These are phyloP conservation scores for Leishmania amazonensis DNA, from an alignment of 208 protist species.

Conservation along the genomic window DNA sequence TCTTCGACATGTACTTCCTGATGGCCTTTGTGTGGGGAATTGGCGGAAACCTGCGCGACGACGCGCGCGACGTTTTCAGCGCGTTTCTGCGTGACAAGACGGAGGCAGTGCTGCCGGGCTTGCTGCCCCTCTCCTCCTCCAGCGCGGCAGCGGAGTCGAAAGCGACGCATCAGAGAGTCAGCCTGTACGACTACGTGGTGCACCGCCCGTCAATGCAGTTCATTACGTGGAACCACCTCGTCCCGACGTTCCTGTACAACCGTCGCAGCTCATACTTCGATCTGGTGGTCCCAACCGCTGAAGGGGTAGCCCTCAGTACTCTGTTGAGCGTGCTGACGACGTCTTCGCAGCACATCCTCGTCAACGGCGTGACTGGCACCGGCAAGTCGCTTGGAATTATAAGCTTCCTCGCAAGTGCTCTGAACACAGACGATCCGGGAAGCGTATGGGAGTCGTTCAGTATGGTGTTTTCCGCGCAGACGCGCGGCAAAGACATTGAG, in stretches of 20 bases:
- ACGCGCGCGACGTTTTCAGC: slow-evolving; percentile 88
- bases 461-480: slow-evolving; percentile 95
- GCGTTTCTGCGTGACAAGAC: slow-evolving; percentile 80
- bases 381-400: slow-evolving; percentile 93
- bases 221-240: slow-evolving; percentile 90
- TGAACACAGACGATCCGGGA: slow-evolving; percentile 79
- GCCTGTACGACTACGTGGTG: slow-evolving; percentile 95
- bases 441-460: slow-evolving; percentile 87
- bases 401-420: slow-evolving; percentile 66
- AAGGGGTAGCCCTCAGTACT: slow-evolving; percentile 89
- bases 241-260: slow-evolving; percentile 93
- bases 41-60: slow-evolving; percentile 93
- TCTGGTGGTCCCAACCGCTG: slow-evolving; percentile 95
- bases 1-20: slow-evolving; percentile 95
- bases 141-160: background rate
- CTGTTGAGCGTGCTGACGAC: slow-evolving; percentile 76
- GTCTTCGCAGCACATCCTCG: slow-evolving; percentile 81
- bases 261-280: slow-evolving; percentile 91
- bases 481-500: slow-evolving; percentile 91
- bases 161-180: slow-evolving; percentile 28
- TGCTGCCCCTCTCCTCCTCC: slow-evolving; percentile 22
- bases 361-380: slow-evolving; percentile 95
- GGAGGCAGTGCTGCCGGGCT: slow-evolving; percentile 55
- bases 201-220: slow-evolving; percentile 87
- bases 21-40: slow-evolving; percentile 97